phyloP scores from a whole-genome alignment of 2,329 filamentous ascomycete species.

The Colletotrichum sublineola region DNA sequence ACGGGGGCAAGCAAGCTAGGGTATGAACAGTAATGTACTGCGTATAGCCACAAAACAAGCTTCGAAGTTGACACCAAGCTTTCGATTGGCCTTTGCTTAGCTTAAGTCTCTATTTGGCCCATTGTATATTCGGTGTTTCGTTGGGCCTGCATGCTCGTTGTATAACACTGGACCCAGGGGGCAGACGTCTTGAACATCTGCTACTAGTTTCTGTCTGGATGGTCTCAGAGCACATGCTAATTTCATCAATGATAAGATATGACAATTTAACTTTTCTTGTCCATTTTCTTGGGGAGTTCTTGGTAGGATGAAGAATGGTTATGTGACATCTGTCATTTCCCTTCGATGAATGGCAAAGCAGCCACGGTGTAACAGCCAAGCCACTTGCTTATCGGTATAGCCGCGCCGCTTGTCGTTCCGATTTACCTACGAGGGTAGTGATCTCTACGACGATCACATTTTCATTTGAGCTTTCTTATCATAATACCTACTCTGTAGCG shows the following conservation, averaged over 20 bases:
- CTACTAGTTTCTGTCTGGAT: neutral
- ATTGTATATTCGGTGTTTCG: neutral
- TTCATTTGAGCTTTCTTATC: neutral
- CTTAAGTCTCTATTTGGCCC: neutral
- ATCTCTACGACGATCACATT: neutral
- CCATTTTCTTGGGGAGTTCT: neutral
- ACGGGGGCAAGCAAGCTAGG: neutral
- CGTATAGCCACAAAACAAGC: neutral
- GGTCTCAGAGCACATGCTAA: neutral
- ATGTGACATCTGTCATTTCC: neutral
- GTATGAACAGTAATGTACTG: no score
- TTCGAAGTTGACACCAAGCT: neutral
- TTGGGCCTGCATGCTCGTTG: neutral
- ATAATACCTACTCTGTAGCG: no score
- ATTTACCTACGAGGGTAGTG: neutral
- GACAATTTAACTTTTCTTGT: neutral
- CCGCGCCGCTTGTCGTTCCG: neutral
- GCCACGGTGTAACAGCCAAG: neutral
- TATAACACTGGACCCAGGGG: neutral
- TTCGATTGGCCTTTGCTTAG: neutral
- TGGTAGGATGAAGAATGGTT: neutral
- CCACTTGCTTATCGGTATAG: neutral
- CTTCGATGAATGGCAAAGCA: neutral
- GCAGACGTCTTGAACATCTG: rapidly evolving
- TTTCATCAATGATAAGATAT: neutral